Evolutionary conservation across 2,329 filamentous ascomycete genomes (phyloP).

Genomic region (Tolypocladium inflatum): DNA sequence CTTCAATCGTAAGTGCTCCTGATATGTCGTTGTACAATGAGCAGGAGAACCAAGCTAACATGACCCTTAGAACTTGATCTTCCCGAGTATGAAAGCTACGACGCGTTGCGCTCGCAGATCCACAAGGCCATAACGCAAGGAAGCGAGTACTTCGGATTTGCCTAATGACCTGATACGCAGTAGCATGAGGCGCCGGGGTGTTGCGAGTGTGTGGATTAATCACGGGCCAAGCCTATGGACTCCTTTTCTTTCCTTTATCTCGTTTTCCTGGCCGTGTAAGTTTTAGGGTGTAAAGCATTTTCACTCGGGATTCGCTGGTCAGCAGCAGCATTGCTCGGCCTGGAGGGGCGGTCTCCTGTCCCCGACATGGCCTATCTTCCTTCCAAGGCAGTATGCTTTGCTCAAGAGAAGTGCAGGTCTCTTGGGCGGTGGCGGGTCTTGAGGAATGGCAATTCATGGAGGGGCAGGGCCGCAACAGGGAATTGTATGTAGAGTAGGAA

Average conservation of each 20-base stretch:
- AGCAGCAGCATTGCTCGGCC: not conserved
- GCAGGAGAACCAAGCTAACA: not conserved
- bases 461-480: constrained; percentile 5
- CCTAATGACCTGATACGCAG: constrained; percentile 43
- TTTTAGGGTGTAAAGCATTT: not conserved
- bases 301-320: not conserved
- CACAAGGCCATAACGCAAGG: constrained; percentile 97
- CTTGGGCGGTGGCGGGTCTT: constrained; percentile 5
- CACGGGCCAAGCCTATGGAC: not conserved
- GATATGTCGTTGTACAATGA: not conserved
- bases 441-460: constrained; percentile 3
- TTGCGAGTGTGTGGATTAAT: not conserved
- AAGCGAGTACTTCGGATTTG: constrained; percentile 96
- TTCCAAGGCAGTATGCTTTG: not conserved
- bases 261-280: not conserved
- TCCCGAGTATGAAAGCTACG: constrained; percentile 96
- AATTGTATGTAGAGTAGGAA: constrained; percentile 8
- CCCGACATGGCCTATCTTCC: not conserved
- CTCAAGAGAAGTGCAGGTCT: constrained; percentile 25
- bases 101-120: constrained; percentile 75
- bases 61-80: constrained; percentile 76
- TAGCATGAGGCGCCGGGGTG: constrained; percentile 3
- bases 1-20: constrained; percentile 77
- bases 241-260: not conserved
- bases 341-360: not conserved